phyloP scores from a whole-genome alignment of 345 rosid species.

The Brassica nigra region DNA sequence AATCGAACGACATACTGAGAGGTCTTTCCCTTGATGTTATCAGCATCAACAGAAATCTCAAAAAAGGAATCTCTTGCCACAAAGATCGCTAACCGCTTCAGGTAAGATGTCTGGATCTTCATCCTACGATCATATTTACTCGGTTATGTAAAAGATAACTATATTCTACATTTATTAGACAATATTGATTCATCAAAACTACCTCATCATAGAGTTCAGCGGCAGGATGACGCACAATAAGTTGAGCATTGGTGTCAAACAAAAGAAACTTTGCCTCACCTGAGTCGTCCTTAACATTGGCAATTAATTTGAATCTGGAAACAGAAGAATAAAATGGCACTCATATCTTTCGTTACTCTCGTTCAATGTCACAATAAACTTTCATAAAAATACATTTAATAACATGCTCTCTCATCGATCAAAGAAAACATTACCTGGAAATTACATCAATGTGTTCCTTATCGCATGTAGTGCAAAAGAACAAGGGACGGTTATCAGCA shows the following conservation, averaged over 20 bases:
- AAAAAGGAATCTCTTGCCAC: background rate
- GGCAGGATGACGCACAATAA: too few relatives aligned
- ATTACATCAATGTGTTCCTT: background rate
- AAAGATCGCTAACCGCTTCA: background rate
- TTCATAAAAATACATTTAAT: too few relatives aligned
- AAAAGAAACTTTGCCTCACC: too few relatives aligned
- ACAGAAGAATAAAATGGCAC: background rate
- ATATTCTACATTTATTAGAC: background rate
- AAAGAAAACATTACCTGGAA: background rate
- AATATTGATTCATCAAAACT: background rate
- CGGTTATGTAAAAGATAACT: background rate
- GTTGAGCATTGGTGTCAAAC: too few relatives aligned
- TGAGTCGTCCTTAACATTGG: too few relatives aligned
- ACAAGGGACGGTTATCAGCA: too few relatives aligned
- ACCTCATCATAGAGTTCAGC: background rate
- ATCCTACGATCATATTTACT: background rate
- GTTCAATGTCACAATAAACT: background rate
- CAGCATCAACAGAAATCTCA: background rate
- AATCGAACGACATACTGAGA: background rate
- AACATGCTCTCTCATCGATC: background rate
- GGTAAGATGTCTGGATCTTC: background rate
- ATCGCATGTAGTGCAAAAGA: too few relatives aligned
- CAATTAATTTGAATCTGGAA: too few relatives aligned
- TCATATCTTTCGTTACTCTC: background rate
- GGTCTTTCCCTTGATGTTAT: background rate